Conservation (phyloP, 768 basidiomycete species). For the Termitomyces sp. region DNA sequence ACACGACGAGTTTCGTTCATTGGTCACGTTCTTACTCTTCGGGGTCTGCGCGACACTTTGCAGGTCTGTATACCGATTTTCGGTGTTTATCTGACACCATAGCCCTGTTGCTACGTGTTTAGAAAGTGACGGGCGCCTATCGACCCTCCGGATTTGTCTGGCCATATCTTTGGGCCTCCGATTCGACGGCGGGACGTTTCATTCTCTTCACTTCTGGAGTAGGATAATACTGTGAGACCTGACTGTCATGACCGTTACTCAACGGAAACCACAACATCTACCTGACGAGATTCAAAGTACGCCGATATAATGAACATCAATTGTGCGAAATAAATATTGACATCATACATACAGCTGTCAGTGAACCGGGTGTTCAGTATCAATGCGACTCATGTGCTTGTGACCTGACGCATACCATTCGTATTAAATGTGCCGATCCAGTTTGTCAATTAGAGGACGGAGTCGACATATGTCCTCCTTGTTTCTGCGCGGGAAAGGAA, state of each 20-base stretch:
- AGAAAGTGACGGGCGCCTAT: conserved; percentile 2
- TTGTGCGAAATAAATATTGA: neutral
- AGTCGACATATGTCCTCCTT: conserved; percentile 88
- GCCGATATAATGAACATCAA: conserved; percentile 13
- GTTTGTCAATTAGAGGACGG: conserved; percentile 62
- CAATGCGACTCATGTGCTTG: conserved; percentile 79
- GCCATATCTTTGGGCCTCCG: neutral
- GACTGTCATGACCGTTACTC: conserved; percentile 54
- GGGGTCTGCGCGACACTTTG: neutral
- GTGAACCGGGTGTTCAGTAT: conserved; percentile 79
- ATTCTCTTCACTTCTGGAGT: neutral
- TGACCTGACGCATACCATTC: conserved; percentile 94
- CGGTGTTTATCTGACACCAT: neutral
- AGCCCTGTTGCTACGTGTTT: neutral
- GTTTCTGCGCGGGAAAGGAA: conserved; percentile 91
- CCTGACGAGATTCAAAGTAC: conserved; percentile 63
- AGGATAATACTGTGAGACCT: neutral
- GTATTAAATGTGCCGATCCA: conserved; percentile 91
- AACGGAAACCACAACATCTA: conserved; percentile 58
- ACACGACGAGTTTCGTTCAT: neutral
- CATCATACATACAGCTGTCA: conserved; percentile 44
- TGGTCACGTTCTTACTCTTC: conserved; percentile 1
- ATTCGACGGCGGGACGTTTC: neutral
- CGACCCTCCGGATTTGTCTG: neutral
- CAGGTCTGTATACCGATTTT: neutral